These are phyloP conservation scores for Periconia sp. DNA, from an alignment of 2,329 filamentous ascomycete genomes.

Conservation along the genomic window DNA sequence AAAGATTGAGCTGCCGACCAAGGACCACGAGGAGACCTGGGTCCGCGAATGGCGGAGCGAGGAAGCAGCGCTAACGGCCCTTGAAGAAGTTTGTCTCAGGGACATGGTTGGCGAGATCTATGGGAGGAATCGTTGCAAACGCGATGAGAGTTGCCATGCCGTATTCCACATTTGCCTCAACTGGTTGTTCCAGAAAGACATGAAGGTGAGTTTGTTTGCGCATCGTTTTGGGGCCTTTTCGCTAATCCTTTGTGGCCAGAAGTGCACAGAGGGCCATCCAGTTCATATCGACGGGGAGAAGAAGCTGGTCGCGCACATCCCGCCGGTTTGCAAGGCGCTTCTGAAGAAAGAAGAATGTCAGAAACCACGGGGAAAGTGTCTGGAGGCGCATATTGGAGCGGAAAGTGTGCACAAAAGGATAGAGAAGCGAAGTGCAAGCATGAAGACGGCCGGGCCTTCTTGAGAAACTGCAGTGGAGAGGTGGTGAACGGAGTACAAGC, in stretches of 20 bases:
- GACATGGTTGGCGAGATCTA: background rate
- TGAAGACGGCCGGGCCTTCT: background rate
- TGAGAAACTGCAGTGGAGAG: background rate
- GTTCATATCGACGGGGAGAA: background rate
- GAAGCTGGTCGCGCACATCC: background rate
- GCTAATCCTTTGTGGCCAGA: background rate
- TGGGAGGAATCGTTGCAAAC: background rate
- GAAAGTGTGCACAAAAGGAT: background rate
- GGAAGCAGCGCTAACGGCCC: background rate
- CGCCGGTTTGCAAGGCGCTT: background rate
- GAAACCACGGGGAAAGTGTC: background rate
- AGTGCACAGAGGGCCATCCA: background rate
- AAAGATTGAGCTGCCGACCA: background rate
- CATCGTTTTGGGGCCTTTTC: background rate
- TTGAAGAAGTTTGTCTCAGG: background rate
- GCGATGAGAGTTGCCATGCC: background rate
- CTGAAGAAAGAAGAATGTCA: background rate
- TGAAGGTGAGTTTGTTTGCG: background rate
- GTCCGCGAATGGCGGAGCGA: background rate
- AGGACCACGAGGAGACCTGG: background rate
- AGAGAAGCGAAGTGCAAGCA: background rate
- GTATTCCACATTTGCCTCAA: background rate
- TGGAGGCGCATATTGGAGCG: background rate
- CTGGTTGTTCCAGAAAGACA: background rate
- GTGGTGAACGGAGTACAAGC: too few species aligned